Evolutionary conservation across 345 rosid genomes (phyloP), one percentile per base, ranked within the genome.

Genomic region (Salix koriyanagi): DNA sequence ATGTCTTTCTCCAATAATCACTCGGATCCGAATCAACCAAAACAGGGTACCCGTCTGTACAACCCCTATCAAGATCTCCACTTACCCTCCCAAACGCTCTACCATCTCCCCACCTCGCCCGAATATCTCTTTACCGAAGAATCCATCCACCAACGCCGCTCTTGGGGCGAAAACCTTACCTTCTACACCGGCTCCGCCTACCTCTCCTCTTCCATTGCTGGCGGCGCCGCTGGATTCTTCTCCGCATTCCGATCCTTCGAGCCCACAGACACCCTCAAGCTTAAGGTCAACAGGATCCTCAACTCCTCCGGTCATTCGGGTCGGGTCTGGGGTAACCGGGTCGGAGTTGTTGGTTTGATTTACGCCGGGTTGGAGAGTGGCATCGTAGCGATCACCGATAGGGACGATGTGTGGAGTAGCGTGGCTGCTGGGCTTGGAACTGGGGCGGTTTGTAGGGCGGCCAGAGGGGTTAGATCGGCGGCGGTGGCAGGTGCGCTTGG

Each of bases 401-500:
- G 90, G 76, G 99, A 93, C 19, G 98, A 96, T 81, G 85, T 90
- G 34, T 96, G 97, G 98, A 96, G 90, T 21, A 91, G 97, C 81
- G 92, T 91, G 23, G 96, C 86, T 37, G 98, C 99, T 19, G 99
- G 99, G 72, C 90, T 95, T 1, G 91, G 91, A 7, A 95, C 98
- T 1, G 99, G 98, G 7, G 99, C 97, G 0, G 86, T 95, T 3
- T 93, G 83, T 66, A 84, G 96, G 76, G 99, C 99, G 16, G 97
- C 99, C 4, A 84, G 97, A 71, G 99, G 99, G 13, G 84, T 90
- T 34, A 88, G 97, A 82, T 93, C 97, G 10, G 99, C 99, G 3
- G 99, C 99, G 4, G 96, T 95, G 41, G 99, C 99, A 0, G 99
- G 99, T 14, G 99, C 97, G 9, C 85, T 95, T 21, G 97, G 99